Percentiles rank a stretch among this genome's conserved stretches.
Evolutionary conservation across 805 yeast species (phyloP).

Genomic region (Saccharomycopsis capsularis): DNA sequence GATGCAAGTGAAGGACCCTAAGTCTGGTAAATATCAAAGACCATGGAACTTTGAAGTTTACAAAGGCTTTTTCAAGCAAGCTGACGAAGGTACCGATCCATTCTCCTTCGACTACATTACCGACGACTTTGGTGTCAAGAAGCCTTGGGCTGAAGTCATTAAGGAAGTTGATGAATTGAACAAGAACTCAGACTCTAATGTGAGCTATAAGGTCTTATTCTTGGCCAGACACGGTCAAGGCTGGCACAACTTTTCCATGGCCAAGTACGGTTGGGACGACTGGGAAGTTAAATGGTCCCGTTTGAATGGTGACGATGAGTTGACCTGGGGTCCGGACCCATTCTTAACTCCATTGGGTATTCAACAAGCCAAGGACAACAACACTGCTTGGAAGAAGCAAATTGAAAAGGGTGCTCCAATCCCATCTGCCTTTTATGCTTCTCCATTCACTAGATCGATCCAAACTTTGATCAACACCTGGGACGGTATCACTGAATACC

Average conservation of each 20-base stretch:
- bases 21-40: constrained; percentile 6
- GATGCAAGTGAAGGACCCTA: constrained; percentile 1
- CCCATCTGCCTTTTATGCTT: constrained; percentile 50
- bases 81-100: constrained; percentile 35
- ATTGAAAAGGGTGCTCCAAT: constrained; percentile 41
- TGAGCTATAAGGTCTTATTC: constrained; percentile 42
- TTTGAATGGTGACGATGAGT: constrained; percentile 46
- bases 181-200: constrained; percentile 25
- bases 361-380: constrained; percentile 48
- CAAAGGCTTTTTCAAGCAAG: constrained; percentile 39
- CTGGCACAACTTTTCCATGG: constrained; percentile 50
- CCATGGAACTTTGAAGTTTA: constrained; percentile 31
- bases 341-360: constrained; percentile 48
- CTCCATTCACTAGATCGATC: constrained; percentile 61
- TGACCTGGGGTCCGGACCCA: constrained; percentile 56
- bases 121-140: constrained; percentile 37
- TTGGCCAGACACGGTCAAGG: constrained; percentile 70
- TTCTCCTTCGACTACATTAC: constrained; percentile 35
- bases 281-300: constrained; percentile 54
- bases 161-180: constrained; percentile 34
- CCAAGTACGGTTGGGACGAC: constrained; percentile 46
- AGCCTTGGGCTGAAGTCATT: constrained; percentile 32
- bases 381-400: constrained; percentile 35
- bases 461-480: constrained; percentile 49
- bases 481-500: constrained; percentile 28